These are phyloP conservation scores for Irpex rosettiformis DNA, from an alignment of 1,284 basidiomycete genomes.

Conservation along the genomic window DNA sequence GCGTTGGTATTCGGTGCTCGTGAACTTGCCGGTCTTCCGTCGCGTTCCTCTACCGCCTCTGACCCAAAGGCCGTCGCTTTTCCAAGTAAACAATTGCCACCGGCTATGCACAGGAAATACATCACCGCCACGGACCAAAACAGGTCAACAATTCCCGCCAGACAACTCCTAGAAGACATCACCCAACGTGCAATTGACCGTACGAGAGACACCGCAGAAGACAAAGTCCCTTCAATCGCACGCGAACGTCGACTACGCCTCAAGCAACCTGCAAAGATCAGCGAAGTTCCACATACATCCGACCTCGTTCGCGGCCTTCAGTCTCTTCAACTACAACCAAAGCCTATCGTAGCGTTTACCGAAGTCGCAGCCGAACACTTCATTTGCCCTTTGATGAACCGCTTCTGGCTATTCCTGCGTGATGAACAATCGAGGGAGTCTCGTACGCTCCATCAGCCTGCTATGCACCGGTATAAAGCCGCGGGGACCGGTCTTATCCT, in stretches of 20 bases:
- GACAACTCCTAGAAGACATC: constrained; percentile 55
- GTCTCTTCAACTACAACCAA: constrained; percentile 19
- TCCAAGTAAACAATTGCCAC: constrained; percentile 78
- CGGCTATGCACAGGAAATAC: constrained; percentile 66
- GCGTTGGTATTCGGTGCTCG: constrained; percentile 83
- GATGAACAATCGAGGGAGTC: constrained; percentile 76
- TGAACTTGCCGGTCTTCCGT: constrained; percentile 74
- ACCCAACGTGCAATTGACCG: constrained; percentile 55
- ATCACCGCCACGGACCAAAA: constrained; percentile 37
- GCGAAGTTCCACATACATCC: constrained; percentile 33
- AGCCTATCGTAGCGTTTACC: constrained; percentile 48
- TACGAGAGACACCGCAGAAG: constrained; percentile 44
- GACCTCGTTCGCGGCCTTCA: constrained; percentile 15
- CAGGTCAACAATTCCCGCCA: constrained; percentile 35
- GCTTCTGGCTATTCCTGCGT: constrained; percentile 87
- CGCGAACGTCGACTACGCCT: constrained; percentile 78
- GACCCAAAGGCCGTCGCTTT: constrained; percentile 47
- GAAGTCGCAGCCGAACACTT: constrained; percentile 82
- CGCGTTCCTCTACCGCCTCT: constrained; percentile 34
- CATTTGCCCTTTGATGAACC: constrained; percentile 83
- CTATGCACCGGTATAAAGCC: constrained; percentile 55
- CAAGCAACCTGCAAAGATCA: constrained; percentile 42
- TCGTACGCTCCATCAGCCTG: constrained; percentile 49
- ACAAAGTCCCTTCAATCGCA: constrained; percentile 55
- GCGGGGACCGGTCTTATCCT: constrained; percentile 81